Conservation (phyloP, 768 basidiomycete species). For the Lactarius psammicola region DNA sequence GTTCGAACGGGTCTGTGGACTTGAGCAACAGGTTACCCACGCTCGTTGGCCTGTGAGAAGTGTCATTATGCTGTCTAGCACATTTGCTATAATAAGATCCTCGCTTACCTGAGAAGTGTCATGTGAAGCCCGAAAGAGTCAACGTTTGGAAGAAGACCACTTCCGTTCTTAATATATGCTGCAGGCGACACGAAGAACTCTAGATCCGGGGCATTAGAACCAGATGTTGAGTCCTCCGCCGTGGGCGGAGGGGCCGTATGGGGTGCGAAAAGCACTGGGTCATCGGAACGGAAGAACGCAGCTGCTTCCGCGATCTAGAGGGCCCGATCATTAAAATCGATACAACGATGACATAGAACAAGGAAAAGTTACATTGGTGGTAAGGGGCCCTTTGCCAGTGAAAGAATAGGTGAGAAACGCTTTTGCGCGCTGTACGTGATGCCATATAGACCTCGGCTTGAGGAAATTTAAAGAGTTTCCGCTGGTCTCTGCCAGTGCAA, state of each 20-base stretch:
- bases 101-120: slow-evolving; percentile 35
- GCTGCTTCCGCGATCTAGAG: slow-evolving; percentile 45
- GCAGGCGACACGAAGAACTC: slow-evolving; percentile 36
- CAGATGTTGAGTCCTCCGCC: slow-evolving; percentile 37
- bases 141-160: slow-evolving; percentile 12
- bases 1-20: slow-evolving; percentile 42
- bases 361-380: slow-evolving; percentile 48
- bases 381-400: slow-evolving; percentile 48
- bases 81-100: not conserved
- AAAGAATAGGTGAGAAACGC: slow-evolving; percentile 45
- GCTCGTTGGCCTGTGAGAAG: slow-evolving; percentile 43
- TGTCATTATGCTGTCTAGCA: not conserved
- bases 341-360: not conserved
- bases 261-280: slow-evolving; percentile 46
- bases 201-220: slow-evolving; percentile 38
- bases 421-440: slow-evolving; percentile 3
- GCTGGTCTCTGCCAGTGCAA: slow-evolving; percentile 52
- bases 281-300: slow-evolving; percentile 52
- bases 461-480: slow-evolving; percentile 45
- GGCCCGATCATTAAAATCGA: not conserved
- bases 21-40: slow-evolving; percentile 42
- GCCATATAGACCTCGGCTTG: slow-evolving; percentile 13
- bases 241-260: slow-evolving; percentile 4
- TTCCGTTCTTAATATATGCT: slow-evolving; percentile 30
- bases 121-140: slow-evolving; percentile 34